Base-by-base conservation (phyloP, 2,329 filamentous ascomycete species). In the Penicillium frequentans region DNA sequence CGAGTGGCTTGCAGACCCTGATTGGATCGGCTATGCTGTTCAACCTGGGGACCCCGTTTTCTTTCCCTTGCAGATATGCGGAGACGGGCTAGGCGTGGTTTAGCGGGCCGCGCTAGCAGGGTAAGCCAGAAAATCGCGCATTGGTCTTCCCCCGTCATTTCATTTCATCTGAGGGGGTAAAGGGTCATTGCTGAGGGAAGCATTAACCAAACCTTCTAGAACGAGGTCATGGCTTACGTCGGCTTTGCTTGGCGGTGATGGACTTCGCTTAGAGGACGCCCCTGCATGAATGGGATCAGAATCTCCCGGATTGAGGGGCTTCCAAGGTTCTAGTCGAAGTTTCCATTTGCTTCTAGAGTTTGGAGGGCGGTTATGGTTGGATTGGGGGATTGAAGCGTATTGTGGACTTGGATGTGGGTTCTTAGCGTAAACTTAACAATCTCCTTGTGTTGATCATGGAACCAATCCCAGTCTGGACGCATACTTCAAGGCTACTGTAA, bases 341-440 rank as follows among this genome's bases (percentile, higher is more conserved):
- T 42, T 42, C 39, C 39, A 42, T 42, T 9, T 13, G 10, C 39
- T 42, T 21, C 23, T 27, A 21, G n/a, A 37, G 27, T 33, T 27
- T 31, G 13, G 4, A 35, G 14, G 14, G 27, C 23, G n/a, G 16
- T 11, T 23, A 19, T 26, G 27, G 29, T 23, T 35, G 29, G 26
- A 33, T 33, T 33, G 31, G 13, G 29, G 29, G 29, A 33, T 16
- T 33, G 31, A 16, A 33, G 31, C 31, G 31, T 33, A 33, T 33
- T 33, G 31, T 33, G 31, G 27, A 11, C 19, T 49, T 24, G 33
- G 27, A 39, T 23, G 47, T 39, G 47, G 31, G 23, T 9, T 50
- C 11, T 31, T 50, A 50, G 48, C 48, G 48, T 50, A 24, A 50
- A 50, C 33, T 29, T 39, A 42, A 31, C 35, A 42, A 50, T 50